Evolutionary conservation across 768 basidiomycete genomes (phyloP).

Genomic region (Serendipita vermifera): DNA sequence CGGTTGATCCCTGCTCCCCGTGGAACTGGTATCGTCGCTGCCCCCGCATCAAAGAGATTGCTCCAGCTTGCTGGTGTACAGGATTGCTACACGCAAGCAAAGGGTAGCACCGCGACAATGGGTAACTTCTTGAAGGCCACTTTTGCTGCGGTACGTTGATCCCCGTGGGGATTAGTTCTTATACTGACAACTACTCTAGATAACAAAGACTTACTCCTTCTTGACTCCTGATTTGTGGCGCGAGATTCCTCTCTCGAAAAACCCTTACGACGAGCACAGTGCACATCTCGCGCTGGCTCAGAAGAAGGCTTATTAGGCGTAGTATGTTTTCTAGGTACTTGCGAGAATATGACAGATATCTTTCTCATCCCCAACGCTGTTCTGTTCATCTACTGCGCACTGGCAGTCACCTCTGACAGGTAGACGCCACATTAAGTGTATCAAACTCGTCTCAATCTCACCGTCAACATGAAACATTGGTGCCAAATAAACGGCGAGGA

Average conservation of each 20-base stretch:
- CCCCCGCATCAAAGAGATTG: slow-evolving; percentile 91
- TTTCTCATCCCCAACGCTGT: too few species aligned
- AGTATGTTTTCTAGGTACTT: background rate
- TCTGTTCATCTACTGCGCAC: too few species aligned
- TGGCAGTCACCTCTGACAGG: too few species aligned
- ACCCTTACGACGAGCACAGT: slow-evolving; percentile 92
- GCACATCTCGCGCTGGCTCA: slow-evolving; percentile 75
- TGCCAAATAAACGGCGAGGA: too few species aligned
- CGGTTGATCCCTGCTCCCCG: slow-evolving; percentile 96
- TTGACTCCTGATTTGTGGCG: slow-evolving; percentile 97
- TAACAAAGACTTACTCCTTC: slow-evolving; percentile 97
- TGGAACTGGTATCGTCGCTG: slow-evolving; percentile 98
- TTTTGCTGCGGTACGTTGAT: slow-evolving; percentile 63
- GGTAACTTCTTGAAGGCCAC: slow-evolving; percentile 98
- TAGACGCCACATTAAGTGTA: too few species aligned
- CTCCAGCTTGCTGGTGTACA: slow-evolving; percentile 95
- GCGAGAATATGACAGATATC: too few species aligned
- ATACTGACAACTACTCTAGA: slow-evolving; percentile 31
- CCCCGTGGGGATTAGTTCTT: slow-evolving; percentile 3
- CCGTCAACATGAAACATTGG: too few species aligned
- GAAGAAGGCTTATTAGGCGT: slow-evolving; percentile 43
- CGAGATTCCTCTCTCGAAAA: slow-evolving; percentile 78
- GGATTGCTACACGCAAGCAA: slow-evolving; percentile 95
- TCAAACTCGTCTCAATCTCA: too few species aligned
- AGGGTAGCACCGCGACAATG: slow-evolving; percentile 97